Conservation (phyloP, 2,329 filamentous ascomycete genomes). For the Monilinia vaccinii-corymbosi region DNA sequence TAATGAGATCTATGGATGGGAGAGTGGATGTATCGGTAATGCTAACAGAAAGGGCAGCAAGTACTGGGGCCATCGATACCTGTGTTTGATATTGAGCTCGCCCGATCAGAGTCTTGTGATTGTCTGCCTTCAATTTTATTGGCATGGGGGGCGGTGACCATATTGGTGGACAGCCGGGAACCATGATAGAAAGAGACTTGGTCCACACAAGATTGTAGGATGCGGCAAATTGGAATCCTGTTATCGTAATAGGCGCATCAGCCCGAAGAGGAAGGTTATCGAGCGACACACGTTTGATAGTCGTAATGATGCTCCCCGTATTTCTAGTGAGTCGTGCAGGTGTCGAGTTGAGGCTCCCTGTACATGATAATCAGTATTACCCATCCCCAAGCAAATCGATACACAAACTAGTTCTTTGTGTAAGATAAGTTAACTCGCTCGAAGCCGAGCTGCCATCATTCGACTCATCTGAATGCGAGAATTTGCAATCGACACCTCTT, state of each 20-base stretch:
- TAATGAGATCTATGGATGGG: constrained; percentile 22
- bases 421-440: too few species aligned
- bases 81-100: constrained; percentile 27
- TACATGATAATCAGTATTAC: not conserved
- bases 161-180: constrained; percentile 18
- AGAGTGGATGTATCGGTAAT: constrained; percentile 19
- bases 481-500: not conserved
- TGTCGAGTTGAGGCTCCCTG: not conserved
- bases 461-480: not conserved
- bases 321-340: too few species aligned
- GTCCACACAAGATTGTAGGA: constrained; percentile 20
- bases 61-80: constrained; percentile 24
- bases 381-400: not conserved
- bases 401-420: too few species aligned
- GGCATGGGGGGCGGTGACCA: constrained; percentile 18
- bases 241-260: not conserved
- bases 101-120: constrained; percentile 22
- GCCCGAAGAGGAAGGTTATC: too few species aligned
- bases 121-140: constrained; percentile 10
- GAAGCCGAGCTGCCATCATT: not conserved
- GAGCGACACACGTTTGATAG: not conserved
- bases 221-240: constrained; percentile 16
- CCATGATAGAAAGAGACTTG: constrained; percentile 15
- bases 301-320: constrained; percentile 7
- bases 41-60: constrained; percentile 20